phyloP scores from a whole-genome alignment of 371 early-diverging fungal species.

The Lichtheimia hyalospora region DNA sequence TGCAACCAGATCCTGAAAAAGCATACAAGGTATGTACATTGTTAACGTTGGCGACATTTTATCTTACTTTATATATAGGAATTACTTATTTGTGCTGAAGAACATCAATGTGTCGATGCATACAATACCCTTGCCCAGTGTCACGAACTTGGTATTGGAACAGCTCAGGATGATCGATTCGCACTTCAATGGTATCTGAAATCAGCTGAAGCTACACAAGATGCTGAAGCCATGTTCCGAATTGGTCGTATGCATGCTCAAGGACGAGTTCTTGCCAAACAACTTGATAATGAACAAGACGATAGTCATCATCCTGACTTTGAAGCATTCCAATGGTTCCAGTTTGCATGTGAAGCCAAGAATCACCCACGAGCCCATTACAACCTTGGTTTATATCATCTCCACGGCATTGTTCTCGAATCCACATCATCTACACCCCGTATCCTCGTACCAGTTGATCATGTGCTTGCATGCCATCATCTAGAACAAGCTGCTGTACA shows the following conservation, averaged over 20 bases:
- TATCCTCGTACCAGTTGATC: constrained; percentile 13
- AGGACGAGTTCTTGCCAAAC: constrained; percentile 15
- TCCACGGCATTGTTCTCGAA: constrained; percentile 25
- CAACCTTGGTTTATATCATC: constrained; percentile 30
- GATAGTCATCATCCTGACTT: constrained; percentile 19
- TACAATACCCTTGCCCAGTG: constrained; percentile 47
- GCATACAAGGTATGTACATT: constrained; percentile 33
- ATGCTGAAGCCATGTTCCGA: constrained; percentile 47
- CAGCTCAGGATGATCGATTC: constrained; percentile 41
- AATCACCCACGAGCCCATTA: constrained; percentile 38
- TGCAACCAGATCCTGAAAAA: constrained; percentile 27
- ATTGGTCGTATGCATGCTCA: constrained; percentile 42
- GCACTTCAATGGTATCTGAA: constrained; percentile 44
- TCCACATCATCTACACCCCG: neutral
- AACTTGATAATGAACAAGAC: neutral
- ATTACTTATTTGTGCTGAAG: constrained; percentile 39
- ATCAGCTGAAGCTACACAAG: constrained; percentile 35
- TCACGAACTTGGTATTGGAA: constrained; percentile 47
- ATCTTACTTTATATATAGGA: constrained; percentile 21
- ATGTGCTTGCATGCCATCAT: constrained; percentile 24
- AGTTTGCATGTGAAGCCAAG: constrained; percentile 27
- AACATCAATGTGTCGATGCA: constrained; percentile 32
- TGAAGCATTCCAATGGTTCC: constrained; percentile 36
- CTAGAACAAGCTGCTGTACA: constrained; percentile 37
- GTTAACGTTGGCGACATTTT: neutral